Evolutionary conservation across 177 flowering plant genomes (phyloP).

Genomic region (Tripterygium wilfordii): DNA sequence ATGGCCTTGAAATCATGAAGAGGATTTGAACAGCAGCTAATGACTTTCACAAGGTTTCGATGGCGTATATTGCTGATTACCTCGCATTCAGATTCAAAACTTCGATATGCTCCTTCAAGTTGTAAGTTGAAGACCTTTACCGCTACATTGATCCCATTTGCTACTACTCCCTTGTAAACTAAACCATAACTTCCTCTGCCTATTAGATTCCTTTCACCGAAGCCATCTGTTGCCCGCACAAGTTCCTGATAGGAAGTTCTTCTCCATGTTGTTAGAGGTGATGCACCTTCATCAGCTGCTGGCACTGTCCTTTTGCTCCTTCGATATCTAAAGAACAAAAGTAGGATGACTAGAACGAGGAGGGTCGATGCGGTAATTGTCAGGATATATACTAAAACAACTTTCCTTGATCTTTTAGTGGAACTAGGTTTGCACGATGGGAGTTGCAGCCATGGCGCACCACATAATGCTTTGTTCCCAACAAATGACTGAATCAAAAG

Average conservation of each 20-base stretch:
- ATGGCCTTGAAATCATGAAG: constrained; percentile 22
- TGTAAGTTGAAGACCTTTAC: constrained; percentile 18
- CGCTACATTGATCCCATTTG: constrained; percentile 9
- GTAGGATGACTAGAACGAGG: no score
- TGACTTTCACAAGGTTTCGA: constrained; percentile 17
- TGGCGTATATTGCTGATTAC: constrained; percentile 9
- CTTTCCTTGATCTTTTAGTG: not conserved
- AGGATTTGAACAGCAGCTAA: constrained; percentile 9
- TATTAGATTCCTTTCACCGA: constrained; percentile 9
- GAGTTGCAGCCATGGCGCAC: constrained; percentile 4
- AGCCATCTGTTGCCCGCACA: constrained; percentile 12
- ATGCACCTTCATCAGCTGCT: no score
- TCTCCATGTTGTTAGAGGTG: no score
- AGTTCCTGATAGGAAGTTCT: constrained; percentile 10
- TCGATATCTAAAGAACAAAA: no score
- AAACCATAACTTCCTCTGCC: constrained; percentile 19
- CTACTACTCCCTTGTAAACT: constrained; percentile 16
- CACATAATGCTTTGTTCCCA: constrained; percentile 12
- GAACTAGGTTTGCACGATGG: not conserved
- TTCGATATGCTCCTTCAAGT: constrained; percentile 2
- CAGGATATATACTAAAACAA: not conserved
- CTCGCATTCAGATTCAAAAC: constrained; percentile 18
- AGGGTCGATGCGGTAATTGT: not conserved
- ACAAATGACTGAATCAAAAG: constrained; percentile 10
- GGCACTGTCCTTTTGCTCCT: no score